Evolutionary conservation across 495 filamentous ascomycete species (phyloP).

Genomic region (Neurospora sp.): DNA sequence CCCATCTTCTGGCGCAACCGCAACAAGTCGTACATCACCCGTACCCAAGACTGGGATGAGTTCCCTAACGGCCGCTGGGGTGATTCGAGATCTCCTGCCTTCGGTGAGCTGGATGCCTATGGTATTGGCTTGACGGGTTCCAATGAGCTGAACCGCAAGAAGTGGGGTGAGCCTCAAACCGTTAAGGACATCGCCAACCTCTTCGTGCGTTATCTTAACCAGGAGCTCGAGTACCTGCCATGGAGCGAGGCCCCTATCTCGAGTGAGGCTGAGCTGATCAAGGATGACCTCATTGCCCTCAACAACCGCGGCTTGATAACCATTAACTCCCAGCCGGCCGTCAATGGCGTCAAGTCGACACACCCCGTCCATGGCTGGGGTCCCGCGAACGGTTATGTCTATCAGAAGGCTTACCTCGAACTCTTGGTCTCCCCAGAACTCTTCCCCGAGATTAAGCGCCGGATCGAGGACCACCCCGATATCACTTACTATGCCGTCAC

Average conservation of each 20-base stretch:
- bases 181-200: conserved; percentile 70
- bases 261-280: conserved; percentile 68
- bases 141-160: conserved; percentile 91
- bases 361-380: conserved; percentile 90
- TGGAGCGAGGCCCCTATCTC: conserved; percentile 91
- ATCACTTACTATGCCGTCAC: conserved; percentile 91
- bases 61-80: conserved; percentile 99
- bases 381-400: conserved; percentile 89
- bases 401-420: conserved; percentile 97
- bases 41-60: conserved; percentile 98
- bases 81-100: conserved; percentile 92
- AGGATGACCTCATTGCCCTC: conserved; percentile 62
- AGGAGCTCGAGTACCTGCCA: conserved; percentile 71
- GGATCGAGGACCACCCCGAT: conserved; percentile 68
- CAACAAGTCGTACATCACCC: conserved; percentile 85
- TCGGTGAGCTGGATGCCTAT: conserved; percentile 93
- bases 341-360: conserved; percentile 83
- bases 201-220: conserved; percentile 73
- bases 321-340: conserved; percentile 95
- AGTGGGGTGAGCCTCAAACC: conserved; percentile 81
- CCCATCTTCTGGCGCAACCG: conserved; percentile 99
- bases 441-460: conserved; percentile 65
- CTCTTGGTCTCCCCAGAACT: conserved; percentile 72
- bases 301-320: conserved; percentile 85
- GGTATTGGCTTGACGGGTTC: conserved; percentile 92